Base-by-base conservation (phyloP, 768 basidiomycete species). In the Tulasnella sp. region DNA sequence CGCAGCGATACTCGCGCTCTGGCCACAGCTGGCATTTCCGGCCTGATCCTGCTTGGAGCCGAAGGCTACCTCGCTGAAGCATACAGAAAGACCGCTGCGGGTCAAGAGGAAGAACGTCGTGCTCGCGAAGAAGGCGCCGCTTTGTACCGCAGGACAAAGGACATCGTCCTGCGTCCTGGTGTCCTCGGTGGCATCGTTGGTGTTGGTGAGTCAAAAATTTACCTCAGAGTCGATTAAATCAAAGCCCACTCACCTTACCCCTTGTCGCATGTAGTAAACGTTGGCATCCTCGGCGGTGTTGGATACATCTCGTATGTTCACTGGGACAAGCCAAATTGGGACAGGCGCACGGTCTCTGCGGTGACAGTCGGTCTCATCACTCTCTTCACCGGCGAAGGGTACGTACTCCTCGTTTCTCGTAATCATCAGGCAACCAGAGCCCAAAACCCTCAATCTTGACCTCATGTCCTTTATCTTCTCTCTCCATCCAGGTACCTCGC, bases 361-460 rank as follows among this genome's bases (percentile, higher is more conserved):
- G 85, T 92, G 31, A 86, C 89, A 9, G 87, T 89, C 48, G 91
- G 91, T 6, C 83, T 94, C 12, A 80, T 92, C 40, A 85, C 89
- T 3, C 85, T 95, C 19, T 90, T 89, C 86, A 88, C 89, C 27
- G 88, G 89, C 46, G 93, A 94, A 87, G 91, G 91, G 91, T 93
- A 83, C 84, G 89, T 85, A 0, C 71, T 58, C 31, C n/a, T 46
- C 42, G 10, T 56, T 24, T 34, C 21, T 24, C 75, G 24, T 52
- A 52, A 52, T 12, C n/a, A 52, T 52, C 24, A 24, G 21, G 4
- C 16, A 44, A n/a, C n/a, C n/a, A 27, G 21, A 18, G 34, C 44
- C 48, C 31, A 16, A 58, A n/a, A n/a, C n/a, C n/a, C n/a, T n/a
- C n/a, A n/a, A n/a, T n/a, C n/a, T n/a, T n/a, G 42, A 36, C 24